Conservation (phyloP, 768 basidiomycete genomes). For the Rhodotorula sphaerocarpa region DNA sequence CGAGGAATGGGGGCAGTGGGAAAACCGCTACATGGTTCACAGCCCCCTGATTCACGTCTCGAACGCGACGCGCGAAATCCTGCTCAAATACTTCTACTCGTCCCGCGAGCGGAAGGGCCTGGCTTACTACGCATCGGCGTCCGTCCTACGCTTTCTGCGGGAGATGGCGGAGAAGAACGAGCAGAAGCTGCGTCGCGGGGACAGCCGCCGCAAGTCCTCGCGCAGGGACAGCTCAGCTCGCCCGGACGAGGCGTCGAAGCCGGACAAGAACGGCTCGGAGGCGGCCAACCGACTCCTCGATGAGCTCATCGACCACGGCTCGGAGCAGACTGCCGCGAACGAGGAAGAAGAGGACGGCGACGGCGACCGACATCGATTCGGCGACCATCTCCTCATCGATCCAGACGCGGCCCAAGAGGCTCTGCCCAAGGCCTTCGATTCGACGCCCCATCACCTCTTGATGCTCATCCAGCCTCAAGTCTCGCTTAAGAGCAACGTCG, state of each 20-base stretch:
- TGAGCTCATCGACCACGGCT: conserved; percentile 21
- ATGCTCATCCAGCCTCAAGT: conserved; percentile 87
- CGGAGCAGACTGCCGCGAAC: conserved; percentile 1
- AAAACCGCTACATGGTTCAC: conserved; percentile 85
- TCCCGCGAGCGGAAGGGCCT: conserved; percentile 53
- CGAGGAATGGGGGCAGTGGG: conserved; percentile 70
- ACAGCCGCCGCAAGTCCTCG: conserved; percentile 5
- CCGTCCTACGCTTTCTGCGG: conserved; percentile 79
- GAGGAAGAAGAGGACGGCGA: conserved; percentile 7
- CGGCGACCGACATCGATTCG: conserved; percentile 2
- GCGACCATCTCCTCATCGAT: conserved; percentile 32
- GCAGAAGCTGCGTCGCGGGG: not conserved
- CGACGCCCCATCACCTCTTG: conserved; percentile 64
- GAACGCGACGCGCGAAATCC: conserved; percentile 51
- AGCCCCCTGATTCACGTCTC: conserved; percentile 66
- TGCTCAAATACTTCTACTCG: conserved; percentile 81
- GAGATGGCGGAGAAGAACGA: conserved; percentile 57
- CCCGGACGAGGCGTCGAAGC: conserved; percentile 2
- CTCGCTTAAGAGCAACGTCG: conserved; percentile 58
- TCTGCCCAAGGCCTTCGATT: conserved; percentile 40
- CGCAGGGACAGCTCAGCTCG: not conserved
- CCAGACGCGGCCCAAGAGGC: conserved; percentile 29
- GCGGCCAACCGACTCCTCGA: conserved; percentile 28
- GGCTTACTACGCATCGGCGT: conserved; percentile 66
- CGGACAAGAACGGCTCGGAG: conserved; percentile 6